phyloP scores from a whole-genome alignment of 305 asterid genomes.

The Fraxinus paxiana region DNA sequence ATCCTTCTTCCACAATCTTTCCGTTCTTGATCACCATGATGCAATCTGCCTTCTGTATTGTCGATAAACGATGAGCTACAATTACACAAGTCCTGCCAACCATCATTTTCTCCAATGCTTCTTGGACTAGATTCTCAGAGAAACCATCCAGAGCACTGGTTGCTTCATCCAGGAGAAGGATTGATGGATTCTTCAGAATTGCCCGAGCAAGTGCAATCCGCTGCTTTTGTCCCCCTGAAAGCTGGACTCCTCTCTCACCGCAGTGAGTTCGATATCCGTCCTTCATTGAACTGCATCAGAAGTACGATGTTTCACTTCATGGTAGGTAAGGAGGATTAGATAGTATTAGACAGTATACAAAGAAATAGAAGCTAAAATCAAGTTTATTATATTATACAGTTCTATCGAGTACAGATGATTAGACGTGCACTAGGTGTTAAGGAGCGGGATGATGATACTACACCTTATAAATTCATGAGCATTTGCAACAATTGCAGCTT shows the following conservation, averaged over 20 bases:
- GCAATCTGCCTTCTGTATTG: slow-evolving; percentile 63
- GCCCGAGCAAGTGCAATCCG: slow-evolving; percentile 73
- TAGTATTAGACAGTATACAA: not conserved
- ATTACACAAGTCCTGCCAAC: slow-evolving; percentile 56
- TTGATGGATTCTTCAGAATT: slow-evolving; percentile 65
- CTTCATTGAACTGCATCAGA: slow-evolving; percentile 52
- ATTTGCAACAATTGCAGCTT: slow-evolving; percentile 60
- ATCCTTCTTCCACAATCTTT: slow-evolving; percentile 69
- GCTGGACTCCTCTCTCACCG: slow-evolving; percentile 77
- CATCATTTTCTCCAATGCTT: slow-evolving; percentile 68
- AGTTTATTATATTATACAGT: not conserved
- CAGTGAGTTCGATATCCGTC: slow-evolving; percentile 65
- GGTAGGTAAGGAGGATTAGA: not conserved
- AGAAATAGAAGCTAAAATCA: not conserved
- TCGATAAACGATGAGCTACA: slow-evolving; percentile 68
- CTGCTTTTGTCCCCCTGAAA: slow-evolving; percentile 81
- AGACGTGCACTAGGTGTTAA: not conserved
- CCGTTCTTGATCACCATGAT: slow-evolving; percentile 67
- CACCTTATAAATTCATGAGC: slow-evolving; percentile 80
- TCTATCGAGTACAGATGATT: not conserved
- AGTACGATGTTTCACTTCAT: not conserved
- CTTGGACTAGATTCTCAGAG: slow-evolving; percentile 66
- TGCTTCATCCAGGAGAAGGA: slow-evolving; percentile 76
- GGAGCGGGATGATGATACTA: not conserved
- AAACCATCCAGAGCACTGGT: slow-evolving; percentile 71